Conservation (phyloP, 2,329 filamentous ascomycete species). For the Raffaelea arxii region DNA sequence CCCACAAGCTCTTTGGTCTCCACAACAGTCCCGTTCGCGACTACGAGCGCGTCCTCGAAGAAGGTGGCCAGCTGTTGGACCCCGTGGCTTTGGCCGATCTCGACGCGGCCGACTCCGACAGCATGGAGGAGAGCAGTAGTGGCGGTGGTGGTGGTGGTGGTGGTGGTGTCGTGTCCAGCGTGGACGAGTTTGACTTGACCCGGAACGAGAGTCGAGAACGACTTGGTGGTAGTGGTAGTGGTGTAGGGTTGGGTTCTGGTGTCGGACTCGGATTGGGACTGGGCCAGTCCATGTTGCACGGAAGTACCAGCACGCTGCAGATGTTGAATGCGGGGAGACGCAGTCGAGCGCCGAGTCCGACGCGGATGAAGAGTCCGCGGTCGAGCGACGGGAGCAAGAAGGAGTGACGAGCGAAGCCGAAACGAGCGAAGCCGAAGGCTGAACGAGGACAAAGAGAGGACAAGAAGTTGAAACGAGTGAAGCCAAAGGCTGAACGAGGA, state of each 20-base stretch:
- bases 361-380: conserved; percentile 49
- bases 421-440: no score
- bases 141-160: no score
- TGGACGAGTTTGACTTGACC: conserved; percentile 45
- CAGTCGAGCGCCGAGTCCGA: conserved; percentile 48
- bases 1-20: conserved; percentile 57
- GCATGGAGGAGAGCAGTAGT: conserved; percentile 53
- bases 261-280: conserved; percentile 30
- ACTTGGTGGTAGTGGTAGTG: no score
- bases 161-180: no score
- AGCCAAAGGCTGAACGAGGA: no score
- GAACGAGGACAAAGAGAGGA: no score
- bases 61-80: conserved; percentile 52
- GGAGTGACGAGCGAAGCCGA: no score
- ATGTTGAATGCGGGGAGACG: conserved; percentile 47
- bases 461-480: no score
- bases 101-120: conserved; percentile 45
- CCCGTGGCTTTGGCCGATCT: conserved; percentile 71
- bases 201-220: no score
- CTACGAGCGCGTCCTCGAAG: conserved; percentile 82
- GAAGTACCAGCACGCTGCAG: conserved; percentile 40
- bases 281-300: conserved; percentile 62
- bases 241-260: no score
- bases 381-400: no score
- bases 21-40: conserved; percentile 31